Percentiles rank a stretch among this genome's conserved stretches.
These are phyloP conservation scores for Trapa bicornis DNA, from an alignment of 345 rosid genomes.

Conservation along the genomic window DNA sequence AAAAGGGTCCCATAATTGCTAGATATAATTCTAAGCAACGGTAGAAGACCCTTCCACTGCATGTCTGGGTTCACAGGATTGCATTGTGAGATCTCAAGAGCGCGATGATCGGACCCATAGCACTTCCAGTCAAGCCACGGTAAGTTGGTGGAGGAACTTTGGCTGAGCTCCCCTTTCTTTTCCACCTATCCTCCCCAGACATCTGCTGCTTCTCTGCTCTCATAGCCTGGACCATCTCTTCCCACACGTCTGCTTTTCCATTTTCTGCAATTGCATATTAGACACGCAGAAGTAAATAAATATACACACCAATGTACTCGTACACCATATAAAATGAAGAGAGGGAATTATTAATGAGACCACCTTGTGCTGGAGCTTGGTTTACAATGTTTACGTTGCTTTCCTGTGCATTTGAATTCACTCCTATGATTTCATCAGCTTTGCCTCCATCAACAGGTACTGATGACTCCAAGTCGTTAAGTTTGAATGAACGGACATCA, in stretches of 20 bases:
- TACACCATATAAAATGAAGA: background rate
- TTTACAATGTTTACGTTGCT: slow-evolving; percentile 15
- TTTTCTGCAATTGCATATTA: slow-evolving; percentile 26
- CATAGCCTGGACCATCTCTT: slow-evolving; percentile 50
- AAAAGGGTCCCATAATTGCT: background rate
- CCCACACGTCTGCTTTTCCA: slow-evolving; percentile 46
- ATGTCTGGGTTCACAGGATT: background rate
- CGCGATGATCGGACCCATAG: slow-evolving; percentile 77
- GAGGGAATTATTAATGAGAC: background rate
- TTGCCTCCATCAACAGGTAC: slow-evolving; percentile 13
- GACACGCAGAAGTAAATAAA: background rate
- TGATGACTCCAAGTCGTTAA: slow-evolving; percentile 16
- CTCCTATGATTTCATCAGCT: slow-evolving; percentile 12
- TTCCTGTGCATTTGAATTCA: slow-evolving; percentile 13
- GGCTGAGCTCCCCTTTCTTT: slow-evolving; percentile 32
- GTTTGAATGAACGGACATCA: slow-evolving; percentile 51
- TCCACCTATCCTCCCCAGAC: slow-evolving; percentile 44
- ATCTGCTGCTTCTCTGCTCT: slow-evolving; percentile 52
- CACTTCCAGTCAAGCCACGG: slow-evolving; percentile 62
- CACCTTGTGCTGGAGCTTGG: slow-evolving; percentile 37
- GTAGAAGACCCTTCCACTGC: background rate
- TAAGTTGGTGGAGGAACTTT: slow-evolving; percentile 29
- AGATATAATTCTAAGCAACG: background rate
- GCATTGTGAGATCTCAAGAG: slow-evolving; percentile 59
- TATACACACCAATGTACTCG: background rate